These are phyloP conservation scores for Suhomyces chickasaworum DNA, from an alignment of 1,139 yeast species.

Conservation along the genomic window DNA sequence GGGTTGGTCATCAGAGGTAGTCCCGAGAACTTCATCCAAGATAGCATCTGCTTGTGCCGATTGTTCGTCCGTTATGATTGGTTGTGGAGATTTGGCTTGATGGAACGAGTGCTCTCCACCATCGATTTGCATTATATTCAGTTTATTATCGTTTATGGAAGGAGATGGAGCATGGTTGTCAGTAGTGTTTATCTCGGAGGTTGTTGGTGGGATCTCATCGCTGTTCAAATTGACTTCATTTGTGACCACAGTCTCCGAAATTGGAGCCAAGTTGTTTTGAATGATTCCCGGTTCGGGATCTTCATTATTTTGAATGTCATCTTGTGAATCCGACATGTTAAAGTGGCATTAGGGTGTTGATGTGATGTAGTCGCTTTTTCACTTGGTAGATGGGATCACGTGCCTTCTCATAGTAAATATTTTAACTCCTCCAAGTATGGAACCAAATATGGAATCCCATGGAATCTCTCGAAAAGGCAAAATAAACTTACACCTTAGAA, in stretches of 20 bases:
- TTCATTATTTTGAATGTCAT: constrained; percentile 1
- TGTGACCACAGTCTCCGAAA: neutral
- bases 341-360: constrained; percentile 1
- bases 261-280: neutral
- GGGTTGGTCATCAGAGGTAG: neutral
- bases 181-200: neutral
- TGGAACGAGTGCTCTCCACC: neutral
- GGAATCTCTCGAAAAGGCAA: too few species aligned
- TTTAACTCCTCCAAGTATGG: too few species aligned
- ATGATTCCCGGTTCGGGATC: neutral
- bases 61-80: neutral
- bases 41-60: neutral
- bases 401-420: neutral
- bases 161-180: neutral
- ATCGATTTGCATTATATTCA: neutral
- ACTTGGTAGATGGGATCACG: neutral
- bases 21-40: neutral
- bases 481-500: too few species aligned
- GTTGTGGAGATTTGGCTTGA: neutral
- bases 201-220: neutral
- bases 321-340: constrained; percentile 7
- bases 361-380: constrained; percentile 4
- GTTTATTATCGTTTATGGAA: neutral
- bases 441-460: too few species aligned
- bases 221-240: neutral